Evolutionary conservation across 2,329 filamentous ascomycete species (phyloP), one percentile per base, ranked within the genome.

Genomic region (Pseudodiploospora longispora): DNA sequence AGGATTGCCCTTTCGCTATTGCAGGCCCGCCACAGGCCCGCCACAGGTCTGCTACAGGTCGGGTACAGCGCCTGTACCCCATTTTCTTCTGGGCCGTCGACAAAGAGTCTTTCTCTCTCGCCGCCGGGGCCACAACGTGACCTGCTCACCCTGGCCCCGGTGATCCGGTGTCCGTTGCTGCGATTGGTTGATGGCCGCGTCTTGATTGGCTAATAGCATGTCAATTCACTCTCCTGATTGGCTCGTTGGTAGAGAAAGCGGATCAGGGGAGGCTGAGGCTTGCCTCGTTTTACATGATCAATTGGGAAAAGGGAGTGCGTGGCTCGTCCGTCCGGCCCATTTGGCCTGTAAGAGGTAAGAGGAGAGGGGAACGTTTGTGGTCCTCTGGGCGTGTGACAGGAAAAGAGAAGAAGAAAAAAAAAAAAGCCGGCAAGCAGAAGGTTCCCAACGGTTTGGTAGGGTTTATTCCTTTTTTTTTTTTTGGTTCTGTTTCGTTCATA

Each of bases 111-210:
- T 28, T 27, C 46, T 37, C 43, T 50, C 33, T 30, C 40, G 41
- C 29, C 9, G 49, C 42, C 43, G 41, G 34, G 47, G 44, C 38
- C 44, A 44, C 42, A 48, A 50, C 50, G 51, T 53, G 52, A 43
- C 45, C 47, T 50, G 41, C 35, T 45, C 28, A 29, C 10, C 42
- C 42, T 33, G 30, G 29, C 30, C 33, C 19, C 19, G n/a, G 35
- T 32, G 34, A 37, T 43, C 34, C 35, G 19, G 19, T 30, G 34
- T 35, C 8, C 30, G 5, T 6, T 32, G 41, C 37, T 34, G 41
- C 41, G 43, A 44, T 49, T 50, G 46, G 48, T 36, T 38, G n/a
- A 32, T 28, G 19, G 19, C 10, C 27, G 34, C 10, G 32, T 32
- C 34, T 32, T 46, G 42, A 50, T 50, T 50, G 46, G 48, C 46